Evolutionary conservation across 768 basidiomycete genomes (phyloP).

Genomic region (Tulasnella sp.): DNA sequence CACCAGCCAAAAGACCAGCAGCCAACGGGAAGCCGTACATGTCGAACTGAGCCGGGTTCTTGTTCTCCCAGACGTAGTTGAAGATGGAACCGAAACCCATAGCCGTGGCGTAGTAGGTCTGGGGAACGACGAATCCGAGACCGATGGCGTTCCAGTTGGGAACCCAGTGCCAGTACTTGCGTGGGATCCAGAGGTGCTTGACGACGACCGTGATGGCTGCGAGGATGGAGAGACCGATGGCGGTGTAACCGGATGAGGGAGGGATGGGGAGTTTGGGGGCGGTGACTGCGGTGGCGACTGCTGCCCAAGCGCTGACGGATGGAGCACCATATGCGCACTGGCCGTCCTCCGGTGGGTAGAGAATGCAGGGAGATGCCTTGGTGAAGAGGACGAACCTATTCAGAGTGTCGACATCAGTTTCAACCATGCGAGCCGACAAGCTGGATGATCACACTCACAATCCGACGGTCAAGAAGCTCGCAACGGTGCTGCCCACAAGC

Average conservation of each 20-base stretch:
- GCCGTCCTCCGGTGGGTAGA: conserved; percentile 36
- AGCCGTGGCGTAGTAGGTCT: conserved; percentile 50
- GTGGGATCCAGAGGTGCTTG: conserved; percentile 49
- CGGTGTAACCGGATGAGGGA: conserved; percentile 53
- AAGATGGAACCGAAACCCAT: conserved; percentile 49
- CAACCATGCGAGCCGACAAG: not conserved
- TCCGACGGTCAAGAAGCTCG: conserved; percentile 57
- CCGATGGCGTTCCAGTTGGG: conserved; percentile 52
- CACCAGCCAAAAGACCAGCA: conserved; percentile 55
- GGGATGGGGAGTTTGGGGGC: conserved; percentile 45
- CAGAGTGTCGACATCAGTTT: not conserved
- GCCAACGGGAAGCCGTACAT: conserved; percentile 59
- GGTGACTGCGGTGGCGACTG: conserved; percentile 53
- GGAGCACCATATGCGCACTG: conserved; percentile 56
- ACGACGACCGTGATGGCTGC: conserved; percentile 47
- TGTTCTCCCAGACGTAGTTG: conserved; percentile 50
- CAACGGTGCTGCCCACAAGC: conserved; percentile 54
- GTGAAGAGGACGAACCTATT: conserved; percentile 55
- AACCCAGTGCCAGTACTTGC: conserved; percentile 47
- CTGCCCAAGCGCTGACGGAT: conserved; percentile 55
- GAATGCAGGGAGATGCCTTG: conserved; percentile 59
- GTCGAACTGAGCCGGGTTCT: conserved; percentile 47
- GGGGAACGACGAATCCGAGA: conserved; percentile 50
- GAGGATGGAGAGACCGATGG: conserved; percentile 51
- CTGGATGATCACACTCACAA: conserved; percentile 34